Percentiles rank a stretch among this genome's conserved stretches.
Evolutionary conservation across 768 basidiomycete genomes (phyloP).

Genomic region (Phaeotremella fagi): DNA sequence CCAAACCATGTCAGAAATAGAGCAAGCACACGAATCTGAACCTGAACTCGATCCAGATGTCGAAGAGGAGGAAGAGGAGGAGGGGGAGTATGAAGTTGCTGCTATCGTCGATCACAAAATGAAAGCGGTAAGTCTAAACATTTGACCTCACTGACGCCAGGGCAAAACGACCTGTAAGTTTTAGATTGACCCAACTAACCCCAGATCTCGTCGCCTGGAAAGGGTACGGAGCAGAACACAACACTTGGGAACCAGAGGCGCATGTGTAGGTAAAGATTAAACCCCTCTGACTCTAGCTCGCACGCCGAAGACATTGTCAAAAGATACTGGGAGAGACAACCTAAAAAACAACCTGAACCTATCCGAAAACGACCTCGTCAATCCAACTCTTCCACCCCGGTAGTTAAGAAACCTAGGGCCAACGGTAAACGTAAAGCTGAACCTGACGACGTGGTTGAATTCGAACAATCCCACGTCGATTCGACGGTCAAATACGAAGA

Average conservation of each 20-base stretch:
- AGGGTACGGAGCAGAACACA: constrained; percentile 44
- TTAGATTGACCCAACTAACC: not conserved
- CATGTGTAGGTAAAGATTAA: constrained; percentile 33
- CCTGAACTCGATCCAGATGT: not conserved
- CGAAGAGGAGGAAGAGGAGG: constrained; percentile 16
- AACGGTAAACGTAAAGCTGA: constrained; percentile 8
- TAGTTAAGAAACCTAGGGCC: constrained; percentile 4
- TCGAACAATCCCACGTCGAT: constrained; percentile 32
- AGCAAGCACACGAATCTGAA: not conserved
- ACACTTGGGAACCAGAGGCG: constrained; percentile 44
- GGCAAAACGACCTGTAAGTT: constrained; percentile 28
- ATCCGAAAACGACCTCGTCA: constrained; percentile 13
- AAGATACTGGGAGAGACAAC: constrained; percentile 34
- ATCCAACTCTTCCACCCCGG: constrained; percentile 8
- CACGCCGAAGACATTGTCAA: constrained; percentile 34
- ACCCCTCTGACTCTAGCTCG: constrained; percentile 1
- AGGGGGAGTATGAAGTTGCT: constrained; percentile 39
- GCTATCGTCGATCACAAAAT: constrained; percentile 22
- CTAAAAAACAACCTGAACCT: constrained; percentile 13
- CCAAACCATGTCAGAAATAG: not conserved
- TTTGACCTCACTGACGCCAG: constrained; percentile 1
- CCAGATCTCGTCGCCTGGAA: constrained; percentile 46
- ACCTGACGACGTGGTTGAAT: constrained; percentile 14
- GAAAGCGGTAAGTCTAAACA: constrained; percentile 11
- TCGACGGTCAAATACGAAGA: constrained; percentile 34